Evolutionary conservation across 2,329 filamentous ascomycete species (phyloP).

Genomic region (Nemania serpens): DNA sequence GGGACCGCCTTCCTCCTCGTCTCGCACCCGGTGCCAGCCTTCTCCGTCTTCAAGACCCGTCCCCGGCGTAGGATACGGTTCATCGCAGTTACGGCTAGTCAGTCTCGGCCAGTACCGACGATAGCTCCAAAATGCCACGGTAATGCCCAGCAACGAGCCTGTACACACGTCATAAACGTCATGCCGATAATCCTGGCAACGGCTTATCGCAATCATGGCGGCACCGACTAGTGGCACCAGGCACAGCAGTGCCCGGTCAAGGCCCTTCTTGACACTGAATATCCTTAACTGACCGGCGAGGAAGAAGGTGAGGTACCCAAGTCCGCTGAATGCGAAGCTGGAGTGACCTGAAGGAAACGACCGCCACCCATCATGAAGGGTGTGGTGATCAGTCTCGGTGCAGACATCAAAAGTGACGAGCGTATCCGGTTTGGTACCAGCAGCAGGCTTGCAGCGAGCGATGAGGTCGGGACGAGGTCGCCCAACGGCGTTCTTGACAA

Average conservation of each 20-base stretch:
- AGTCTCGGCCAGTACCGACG: constrained; percentile 65
- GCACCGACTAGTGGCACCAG: constrained; percentile 65
- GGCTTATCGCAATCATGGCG: constrained; percentile 69
- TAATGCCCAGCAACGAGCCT: constrained; percentile 63
- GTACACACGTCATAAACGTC: constrained; percentile 72
- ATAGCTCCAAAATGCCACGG: constrained; percentile 69
- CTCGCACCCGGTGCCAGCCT: constrained; percentile 52
- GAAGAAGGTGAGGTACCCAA: constrained; percentile 75
- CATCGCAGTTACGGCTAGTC: constrained; percentile 56
- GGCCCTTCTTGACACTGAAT: constrained; percentile 56
- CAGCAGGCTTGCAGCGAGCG: constrained; percentile 77
- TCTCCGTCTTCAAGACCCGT: constrained; percentile 38
- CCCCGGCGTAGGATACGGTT: constrained; percentile 59
- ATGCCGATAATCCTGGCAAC: constrained; percentile 72
- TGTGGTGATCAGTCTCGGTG: constrained; percentile 70
- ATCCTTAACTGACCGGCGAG: constrained; percentile 69
- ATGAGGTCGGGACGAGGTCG: constrained; percentile 67
- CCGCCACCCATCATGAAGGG: constrained; percentile 81
- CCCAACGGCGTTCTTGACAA: constrained; percentile 87
- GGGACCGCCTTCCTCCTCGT: constrained; percentile 56
- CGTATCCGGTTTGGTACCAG: constrained; percentile 51
- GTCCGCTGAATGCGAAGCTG: constrained; percentile 77
- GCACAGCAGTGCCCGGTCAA: constrained; percentile 61
- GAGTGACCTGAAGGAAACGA: constrained; percentile 83
- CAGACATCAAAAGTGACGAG: constrained; percentile 72